Evolutionary conservation across 2,329 filamentous ascomycete species (phyloP).

Genomic region (Microthyrium microscopicum): DNA sequence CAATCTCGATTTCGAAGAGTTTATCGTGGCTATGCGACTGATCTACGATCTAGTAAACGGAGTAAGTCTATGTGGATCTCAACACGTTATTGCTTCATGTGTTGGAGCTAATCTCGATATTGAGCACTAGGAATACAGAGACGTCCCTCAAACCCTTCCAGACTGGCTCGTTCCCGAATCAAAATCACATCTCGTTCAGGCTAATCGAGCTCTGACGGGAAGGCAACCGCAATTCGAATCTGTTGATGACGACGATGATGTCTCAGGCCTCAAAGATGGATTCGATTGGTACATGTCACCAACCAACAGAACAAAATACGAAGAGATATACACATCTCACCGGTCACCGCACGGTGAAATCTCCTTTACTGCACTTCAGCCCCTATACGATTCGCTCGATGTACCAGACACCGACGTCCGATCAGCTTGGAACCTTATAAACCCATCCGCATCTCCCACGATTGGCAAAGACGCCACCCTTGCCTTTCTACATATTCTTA

Average conservation of each 20-base stretch:
- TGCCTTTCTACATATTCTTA: conserved; percentile 91
- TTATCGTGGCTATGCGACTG: conserved; percentile 95
- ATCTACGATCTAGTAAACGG: conserved; percentile 97
- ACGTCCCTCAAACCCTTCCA: conserved; percentile 72
- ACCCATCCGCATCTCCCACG: conserved; percentile 63
- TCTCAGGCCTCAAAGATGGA: conserved; percentile 74
- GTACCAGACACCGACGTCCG: conserved; percentile 65
- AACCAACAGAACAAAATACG: conserved; percentile 79
- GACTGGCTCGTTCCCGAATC: conserved; percentile 97
- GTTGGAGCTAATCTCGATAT: background rate
- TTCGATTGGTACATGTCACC: conserved; percentile 99
- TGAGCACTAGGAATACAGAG: conserved; percentile 47
- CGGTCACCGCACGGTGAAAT: conserved; percentile 68
- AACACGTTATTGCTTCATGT: too few relatives aligned
- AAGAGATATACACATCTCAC: conserved; percentile 91
- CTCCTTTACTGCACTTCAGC: conserved; percentile 58
- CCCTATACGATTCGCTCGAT: conserved; percentile 68
- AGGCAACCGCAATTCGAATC: conserved; percentile 71
- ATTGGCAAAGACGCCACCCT: conserved; percentile 93
- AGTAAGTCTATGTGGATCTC: too few relatives aligned
- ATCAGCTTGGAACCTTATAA: conserved; percentile 93
- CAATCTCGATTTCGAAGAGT: conserved; percentile 97
- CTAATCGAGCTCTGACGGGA: conserved; percentile 42
- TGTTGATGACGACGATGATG: conserved; percentile 60
- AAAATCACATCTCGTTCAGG: conserved; percentile 26